Evolutionary conservation across 495 filamentous ascomycete species (phyloP).

Genomic region (Trichoderma gamsii): DNA sequence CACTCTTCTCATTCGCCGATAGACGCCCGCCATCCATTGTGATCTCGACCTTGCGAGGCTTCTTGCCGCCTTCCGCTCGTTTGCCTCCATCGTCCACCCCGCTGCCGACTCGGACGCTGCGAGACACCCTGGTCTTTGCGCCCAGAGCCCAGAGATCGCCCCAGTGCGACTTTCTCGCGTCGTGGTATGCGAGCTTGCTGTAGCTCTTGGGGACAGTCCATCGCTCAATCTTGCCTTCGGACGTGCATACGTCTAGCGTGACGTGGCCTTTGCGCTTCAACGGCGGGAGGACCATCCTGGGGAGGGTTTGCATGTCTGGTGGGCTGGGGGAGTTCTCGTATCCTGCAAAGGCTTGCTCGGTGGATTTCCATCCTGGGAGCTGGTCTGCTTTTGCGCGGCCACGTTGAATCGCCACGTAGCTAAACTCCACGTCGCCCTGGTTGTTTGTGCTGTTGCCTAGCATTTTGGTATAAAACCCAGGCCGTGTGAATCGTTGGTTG

Average conservation of each 20-base stretch:
- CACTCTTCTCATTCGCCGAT: slow-evolving; percentile 20
- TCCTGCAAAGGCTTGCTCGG: slow-evolving; percentile 35
- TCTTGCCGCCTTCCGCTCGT: slow-evolving; percentile 21
- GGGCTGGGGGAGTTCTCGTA: slow-evolving; percentile 29
- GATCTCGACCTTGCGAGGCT: slow-evolving; percentile 21
- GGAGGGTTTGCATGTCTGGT: slow-evolving; percentile 62
- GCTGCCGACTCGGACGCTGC: slow-evolving; percentile 55
- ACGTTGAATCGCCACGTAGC: slow-evolving; percentile 80
- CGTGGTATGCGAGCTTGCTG: slow-evolving; percentile 73
- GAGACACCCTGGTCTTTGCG: slow-evolving; percentile 70
- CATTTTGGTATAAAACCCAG: slow-evolving; percentile 73
- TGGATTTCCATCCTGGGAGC: slow-evolving; percentile 31
- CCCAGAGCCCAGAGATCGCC: slow-evolving; percentile 95
- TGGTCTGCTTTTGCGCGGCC: slow-evolving; percentile 49
- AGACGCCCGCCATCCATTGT: slow-evolving; percentile 21
- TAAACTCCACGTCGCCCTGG: slow-evolving; percentile 85
- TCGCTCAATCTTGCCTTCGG: slow-evolving; percentile 77
- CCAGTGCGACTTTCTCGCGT: slow-evolving; percentile 86
- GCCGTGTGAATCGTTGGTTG: slow-evolving; percentile 78
- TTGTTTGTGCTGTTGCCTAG: slow-evolving; percentile 63
- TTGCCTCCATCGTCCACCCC: slow-evolving; percentile 24
- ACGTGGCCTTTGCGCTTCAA: slow-evolving; percentile 85
- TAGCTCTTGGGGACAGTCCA: slow-evolving; percentile 85
- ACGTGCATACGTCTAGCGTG: slow-evolving; percentile 85
- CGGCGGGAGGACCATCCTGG: slow-evolving; percentile 69